These are phyloP conservation scores for Ananas comosus DNA, from an alignment of 176 grass and related monocot genomes.

Conservation along the genomic window DNA sequence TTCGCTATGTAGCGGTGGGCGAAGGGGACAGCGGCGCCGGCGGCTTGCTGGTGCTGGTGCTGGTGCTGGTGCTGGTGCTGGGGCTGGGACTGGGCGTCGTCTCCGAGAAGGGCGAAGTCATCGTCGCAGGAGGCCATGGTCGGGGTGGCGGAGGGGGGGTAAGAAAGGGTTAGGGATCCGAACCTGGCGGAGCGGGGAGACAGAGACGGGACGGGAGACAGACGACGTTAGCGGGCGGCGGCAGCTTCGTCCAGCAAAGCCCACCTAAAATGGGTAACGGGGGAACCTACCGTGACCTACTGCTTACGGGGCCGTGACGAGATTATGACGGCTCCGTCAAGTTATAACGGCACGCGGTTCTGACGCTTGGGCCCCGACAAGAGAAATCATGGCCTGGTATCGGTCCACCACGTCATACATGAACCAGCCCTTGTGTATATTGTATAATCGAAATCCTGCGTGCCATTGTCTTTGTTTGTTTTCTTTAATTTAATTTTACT, in stretches of 20 bases:
- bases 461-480: too few relatives aligned
- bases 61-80: not conserved
- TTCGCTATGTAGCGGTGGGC: constrained; percentile 15
- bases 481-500: too few relatives aligned
- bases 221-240: constrained; percentile 16
- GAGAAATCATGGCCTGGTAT: too few relatives aligned
- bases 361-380: not conserved
- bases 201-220: constrained; percentile 23
- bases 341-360: not conserved
- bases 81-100: constrained; percentile 31
- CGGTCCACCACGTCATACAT: too few relatives aligned
- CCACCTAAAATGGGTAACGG: constrained; percentile 11
- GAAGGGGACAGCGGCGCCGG: constrained; percentile 13
- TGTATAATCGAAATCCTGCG: too few relatives aligned
- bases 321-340: constrained; percentile 12
- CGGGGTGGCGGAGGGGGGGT: constrained; percentile 10
- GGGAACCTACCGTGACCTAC: not conserved
- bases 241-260: not conserved
- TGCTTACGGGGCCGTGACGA: constrained; percentile 11
- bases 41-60: constrained; percentile 15
- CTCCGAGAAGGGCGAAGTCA: constrained; percentile 66
- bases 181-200: not conserved
- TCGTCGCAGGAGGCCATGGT: constrained; percentile 89
- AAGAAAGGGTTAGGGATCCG: constrained; percentile 12
- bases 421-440: too few relatives aligned